Evolutionary conservation across 2,329 filamentous ascomycete genomes (phyloP).

Genomic region (Dryadomyces sulphureus): DNA sequence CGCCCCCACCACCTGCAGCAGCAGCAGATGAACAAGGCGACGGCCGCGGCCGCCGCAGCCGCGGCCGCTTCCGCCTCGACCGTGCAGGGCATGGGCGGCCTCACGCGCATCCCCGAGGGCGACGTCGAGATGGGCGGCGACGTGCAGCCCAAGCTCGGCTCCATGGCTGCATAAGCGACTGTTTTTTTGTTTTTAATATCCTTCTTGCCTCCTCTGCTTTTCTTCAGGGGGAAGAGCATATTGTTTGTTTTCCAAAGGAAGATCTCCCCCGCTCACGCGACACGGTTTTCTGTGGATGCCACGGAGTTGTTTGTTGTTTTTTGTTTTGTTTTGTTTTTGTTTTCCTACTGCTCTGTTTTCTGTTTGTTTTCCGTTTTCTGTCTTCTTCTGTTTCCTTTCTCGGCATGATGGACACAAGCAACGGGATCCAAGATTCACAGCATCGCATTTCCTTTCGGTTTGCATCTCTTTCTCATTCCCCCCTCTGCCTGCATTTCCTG

Average conservation of each 20-base stretch:
- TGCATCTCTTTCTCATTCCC: too few relatives aligned
- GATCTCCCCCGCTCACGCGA: constrained; percentile 22
- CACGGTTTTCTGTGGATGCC: not conserved
- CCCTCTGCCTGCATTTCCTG: not conserved
- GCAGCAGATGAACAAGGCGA: constrained; percentile 14
- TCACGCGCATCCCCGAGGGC: constrained; percentile 43
- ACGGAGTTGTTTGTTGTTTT: constrained; percentile 7
- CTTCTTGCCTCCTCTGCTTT: not conserved
- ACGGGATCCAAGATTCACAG: not conserved
- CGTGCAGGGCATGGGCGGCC: constrained; percentile 27
- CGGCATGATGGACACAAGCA: not conserved
- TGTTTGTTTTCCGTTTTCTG: constrained; percentile 4
- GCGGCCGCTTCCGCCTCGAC: not conserved
- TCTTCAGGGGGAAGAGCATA: not conserved
- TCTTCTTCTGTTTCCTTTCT: not conserved
- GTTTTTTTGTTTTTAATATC: too few relatives aligned
- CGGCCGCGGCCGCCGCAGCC: constrained; percentile 7
- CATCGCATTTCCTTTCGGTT: constrained; percentile 1
- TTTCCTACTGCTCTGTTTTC: constrained; percentile 4
- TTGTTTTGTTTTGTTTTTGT: not conserved
- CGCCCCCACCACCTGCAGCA: constrained; percentile 36
- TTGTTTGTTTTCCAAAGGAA: constrained; percentile 8
- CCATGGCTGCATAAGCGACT: constrained; percentile 17
- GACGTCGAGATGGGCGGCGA: constrained; percentile 33
- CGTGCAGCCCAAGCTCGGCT: constrained; percentile 20